These are phyloP conservation scores for Onygena corvina DNA, from an alignment of 2,329 filamentous ascomycete species.

Conservation along the genomic window DNA sequence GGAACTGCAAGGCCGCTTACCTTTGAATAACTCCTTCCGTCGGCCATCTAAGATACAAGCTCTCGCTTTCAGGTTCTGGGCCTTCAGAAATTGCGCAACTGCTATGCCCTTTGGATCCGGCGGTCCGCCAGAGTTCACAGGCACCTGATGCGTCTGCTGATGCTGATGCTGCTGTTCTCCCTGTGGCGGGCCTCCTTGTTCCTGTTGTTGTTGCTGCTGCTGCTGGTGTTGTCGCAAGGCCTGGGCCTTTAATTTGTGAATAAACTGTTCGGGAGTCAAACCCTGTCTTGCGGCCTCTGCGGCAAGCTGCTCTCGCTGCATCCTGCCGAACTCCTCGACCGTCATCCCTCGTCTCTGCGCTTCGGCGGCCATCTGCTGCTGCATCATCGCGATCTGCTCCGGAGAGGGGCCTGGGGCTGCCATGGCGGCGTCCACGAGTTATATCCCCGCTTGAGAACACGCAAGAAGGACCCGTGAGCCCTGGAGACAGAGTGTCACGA, in stretches of 20 bases:
- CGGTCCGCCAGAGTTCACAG: slow-evolving; percentile 43
- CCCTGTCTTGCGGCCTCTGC: slow-evolving; percentile 41
- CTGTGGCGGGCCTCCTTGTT: slow-evolving; percentile 19
- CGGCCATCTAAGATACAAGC: slow-evolving; percentile 92
- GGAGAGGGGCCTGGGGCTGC: slow-evolving; percentile 49
- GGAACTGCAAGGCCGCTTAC: slow-evolving; percentile 36
- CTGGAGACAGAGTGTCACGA: not conserved
- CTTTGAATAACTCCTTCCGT: slow-evolving; percentile 96
- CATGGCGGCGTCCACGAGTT: slow-evolving; percentile 11
- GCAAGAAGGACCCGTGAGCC: not conserved
- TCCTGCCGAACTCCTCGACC: slow-evolving; percentile 69
- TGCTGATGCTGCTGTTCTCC: slow-evolving; percentile 15
- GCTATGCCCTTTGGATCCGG: slow-evolving; percentile 82
- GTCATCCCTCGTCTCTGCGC: slow-evolving; percentile 75
- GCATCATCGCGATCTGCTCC: slow-evolving; percentile 75
- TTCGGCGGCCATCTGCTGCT: slow-evolving; percentile 68
- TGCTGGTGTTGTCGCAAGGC: slow-evolving; percentile 26
- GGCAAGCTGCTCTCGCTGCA: slow-evolving; percentile 37
- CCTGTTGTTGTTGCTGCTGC: slow-evolving; percentile 21
- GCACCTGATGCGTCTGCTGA: slow-evolving; percentile 37
- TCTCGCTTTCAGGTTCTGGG: slow-evolving; percentile 74
- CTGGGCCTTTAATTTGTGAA: slow-evolving; percentile 29
- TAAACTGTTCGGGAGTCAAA: slow-evolving; percentile 41
- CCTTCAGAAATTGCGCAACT: slow-evolving; percentile 73
- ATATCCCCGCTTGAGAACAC: not conserved